Conservation (phyloP, 139 green algal genomes). For the Chlamydomonas urium region DNA sequence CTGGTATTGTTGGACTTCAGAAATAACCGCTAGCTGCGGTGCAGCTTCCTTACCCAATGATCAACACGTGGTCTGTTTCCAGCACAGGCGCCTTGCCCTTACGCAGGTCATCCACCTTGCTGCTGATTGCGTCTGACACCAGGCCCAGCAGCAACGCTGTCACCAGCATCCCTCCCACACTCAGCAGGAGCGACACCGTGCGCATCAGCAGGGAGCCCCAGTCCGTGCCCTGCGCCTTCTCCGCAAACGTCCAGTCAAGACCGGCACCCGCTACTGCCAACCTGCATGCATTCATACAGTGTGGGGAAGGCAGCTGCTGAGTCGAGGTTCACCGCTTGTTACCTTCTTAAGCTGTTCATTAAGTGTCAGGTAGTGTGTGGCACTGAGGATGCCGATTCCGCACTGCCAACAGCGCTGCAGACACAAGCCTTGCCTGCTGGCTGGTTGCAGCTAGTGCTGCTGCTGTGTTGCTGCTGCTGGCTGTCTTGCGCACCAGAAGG, state of each 20-base stretch:
- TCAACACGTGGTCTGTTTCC: conserved; percentile 4
- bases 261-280: background rate
- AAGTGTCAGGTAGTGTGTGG: too few relatives aligned
- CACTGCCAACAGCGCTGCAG: too few relatives aligned
- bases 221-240: background rate
- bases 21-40: too few relatives aligned
- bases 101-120: background rate
- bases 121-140: conserved; percentile 5
- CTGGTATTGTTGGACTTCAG: too few relatives aligned
- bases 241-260: conserved; percentile 11
- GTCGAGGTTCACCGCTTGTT: too few relatives aligned
- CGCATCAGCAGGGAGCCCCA: background rate
- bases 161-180: conserved; percentile 8
- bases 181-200: background rate
- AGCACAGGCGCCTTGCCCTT: conserved; percentile 9
- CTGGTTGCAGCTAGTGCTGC: too few relatives aligned
- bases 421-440: too few relatives aligned
- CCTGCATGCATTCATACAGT: too few relatives aligned
- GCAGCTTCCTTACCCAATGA: conserved; percentile 11
- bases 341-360: too few relatives aligned
- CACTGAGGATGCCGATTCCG: too few relatives aligned
- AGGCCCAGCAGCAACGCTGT: conserved; percentile 10
- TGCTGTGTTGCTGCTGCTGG: too few relatives aligned
- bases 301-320: too few relatives aligned
- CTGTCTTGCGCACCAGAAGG: conserved; percentile 14